Percentiles rank a stretch among this genome's conserved stretches.
Evolutionary conservation across 2,329 filamentous ascomycete species (phyloP).

Genomic region (Hymenoscyphus occultus): DNA sequence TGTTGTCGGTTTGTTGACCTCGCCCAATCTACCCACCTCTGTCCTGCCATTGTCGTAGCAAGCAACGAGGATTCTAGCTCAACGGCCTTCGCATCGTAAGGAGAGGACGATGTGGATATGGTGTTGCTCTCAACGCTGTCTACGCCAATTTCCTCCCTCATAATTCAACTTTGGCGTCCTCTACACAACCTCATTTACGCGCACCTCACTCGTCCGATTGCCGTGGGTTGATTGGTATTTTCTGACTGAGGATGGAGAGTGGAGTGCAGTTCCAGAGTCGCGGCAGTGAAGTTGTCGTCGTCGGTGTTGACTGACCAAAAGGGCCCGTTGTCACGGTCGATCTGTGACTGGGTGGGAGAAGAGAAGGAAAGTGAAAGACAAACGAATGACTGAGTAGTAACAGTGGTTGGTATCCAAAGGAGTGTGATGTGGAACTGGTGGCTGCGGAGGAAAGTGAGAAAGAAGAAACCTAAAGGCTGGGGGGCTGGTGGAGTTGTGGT

Average conservation of each 20-base stretch:
- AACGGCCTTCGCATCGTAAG: slow-evolving; percentile 21
- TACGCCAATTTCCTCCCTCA: slow-evolving; percentile 28
- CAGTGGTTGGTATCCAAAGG: slow-evolving; percentile 16
- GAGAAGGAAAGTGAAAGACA: slow-evolving; percentile 22
- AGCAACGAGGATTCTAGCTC: slow-evolving; percentile 15
- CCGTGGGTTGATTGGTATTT: slow-evolving; percentile 21
- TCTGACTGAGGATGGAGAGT: slow-evolving; percentile 12
- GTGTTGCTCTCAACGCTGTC: slow-evolving; percentile 17
- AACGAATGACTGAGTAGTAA: slow-evolving; percentile 24
- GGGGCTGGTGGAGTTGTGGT: not conserved
- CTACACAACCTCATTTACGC: slow-evolving; percentile 25
- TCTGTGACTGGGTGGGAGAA: slow-evolving; percentile 13
- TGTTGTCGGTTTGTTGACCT: slow-evolving; percentile 22
- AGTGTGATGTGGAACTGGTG: slow-evolving; percentile 16
- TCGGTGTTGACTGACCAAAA: slow-evolving; percentile 22
- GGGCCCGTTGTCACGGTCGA: slow-evolving; percentile 9
- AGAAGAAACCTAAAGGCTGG: slow-evolving; percentile 7
- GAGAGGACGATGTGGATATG: slow-evolving; percentile 15
- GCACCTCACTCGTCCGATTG: slow-evolving; percentile 13
- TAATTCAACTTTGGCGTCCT: slow-evolving; percentile 24
- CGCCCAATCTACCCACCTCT: slow-evolving; percentile 10
- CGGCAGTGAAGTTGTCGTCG: slow-evolving; percentile 18
- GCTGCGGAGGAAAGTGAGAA: slow-evolving; percentile 5
- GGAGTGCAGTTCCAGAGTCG: not conserved
- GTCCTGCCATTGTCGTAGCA: slow-evolving; percentile 16